Conservation (phyloP, 441 rosid genomes). For the Omphalea diandra region DNA sequence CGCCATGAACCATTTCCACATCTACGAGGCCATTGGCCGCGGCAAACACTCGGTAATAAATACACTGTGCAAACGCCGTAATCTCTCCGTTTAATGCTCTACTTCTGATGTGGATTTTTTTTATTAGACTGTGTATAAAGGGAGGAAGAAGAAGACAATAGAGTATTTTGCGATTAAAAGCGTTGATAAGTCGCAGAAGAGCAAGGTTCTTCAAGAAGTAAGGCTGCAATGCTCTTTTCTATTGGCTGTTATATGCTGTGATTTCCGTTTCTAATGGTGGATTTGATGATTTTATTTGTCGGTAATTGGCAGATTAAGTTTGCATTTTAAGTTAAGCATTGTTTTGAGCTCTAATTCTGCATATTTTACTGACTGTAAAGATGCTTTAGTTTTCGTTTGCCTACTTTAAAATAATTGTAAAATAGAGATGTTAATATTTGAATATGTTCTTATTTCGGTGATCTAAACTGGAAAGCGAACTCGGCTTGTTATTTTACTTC, state of each 20-base stretch:
- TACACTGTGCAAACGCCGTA: no score
- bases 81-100: slow-evolving; percentile 11
- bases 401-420: no score
- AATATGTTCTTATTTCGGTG: no score
- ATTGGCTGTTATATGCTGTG: no score
- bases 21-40: slow-evolving; percentile 94
- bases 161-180: slow-evolving; percentile 95
- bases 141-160: slow-evolving; percentile 96
- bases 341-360: no score
- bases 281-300: not conserved
- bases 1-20: slow-evolving; percentile 86
- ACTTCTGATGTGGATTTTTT: not conserved
- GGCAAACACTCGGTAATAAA: slow-evolving; percentile 96
- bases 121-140: slow-evolving; percentile 82
- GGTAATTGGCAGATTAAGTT: no score
- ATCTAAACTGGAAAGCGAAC: no score
- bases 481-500: no score
- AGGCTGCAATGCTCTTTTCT: slow-evolving; percentile 19
- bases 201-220: slow-evolving; percentile 96
- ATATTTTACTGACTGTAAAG: no score
- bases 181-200: slow-evolving; percentile 87
- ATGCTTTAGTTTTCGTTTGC: no score
- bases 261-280: slow-evolving; percentile 1
- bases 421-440: no score
- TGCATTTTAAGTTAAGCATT: no score